Conservation (phyloP, 2,329 filamentous ascomycete genomes). For the Pseudogymnoascus sp. region DNA sequence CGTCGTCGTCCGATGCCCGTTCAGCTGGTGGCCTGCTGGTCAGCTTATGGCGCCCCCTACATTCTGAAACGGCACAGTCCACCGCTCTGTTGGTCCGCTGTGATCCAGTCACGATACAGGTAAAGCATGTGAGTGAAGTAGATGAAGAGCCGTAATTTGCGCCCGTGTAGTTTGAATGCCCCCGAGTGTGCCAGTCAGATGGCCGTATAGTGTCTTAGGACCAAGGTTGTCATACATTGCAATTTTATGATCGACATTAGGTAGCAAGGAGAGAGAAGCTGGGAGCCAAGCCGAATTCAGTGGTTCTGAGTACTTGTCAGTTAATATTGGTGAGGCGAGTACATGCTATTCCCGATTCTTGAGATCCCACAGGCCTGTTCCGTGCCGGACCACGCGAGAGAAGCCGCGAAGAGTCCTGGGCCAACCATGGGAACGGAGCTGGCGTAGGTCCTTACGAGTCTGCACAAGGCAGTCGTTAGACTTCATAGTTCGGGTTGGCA, state of each 20-base stretch:
- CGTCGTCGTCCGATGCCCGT: background rate
- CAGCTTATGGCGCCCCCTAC: constrained; percentile 4
- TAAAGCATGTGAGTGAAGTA: constrained; percentile 4
- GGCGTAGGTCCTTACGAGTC: constrained; percentile 13
- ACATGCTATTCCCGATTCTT: background rate
- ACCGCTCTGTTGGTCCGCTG: background rate
- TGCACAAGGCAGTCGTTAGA: constrained; percentile 12
- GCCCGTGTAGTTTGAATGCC: background rate
- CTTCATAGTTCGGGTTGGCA: constrained; percentile 19
- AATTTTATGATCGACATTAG: constrained; percentile 10
- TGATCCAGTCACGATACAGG: constrained; percentile 9
- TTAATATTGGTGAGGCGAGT: background rate
- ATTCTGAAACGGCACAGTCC: background rate
- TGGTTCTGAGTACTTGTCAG: constrained; percentile 5
- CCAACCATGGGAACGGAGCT: constrained; percentile 2
- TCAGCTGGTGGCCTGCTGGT: constrained; percentile 5
- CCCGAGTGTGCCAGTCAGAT: constrained; percentile 6
- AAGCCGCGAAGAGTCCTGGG: constrained; percentile 2
- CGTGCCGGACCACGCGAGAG: constrained; percentile 8
- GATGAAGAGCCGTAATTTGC: constrained; percentile 5
- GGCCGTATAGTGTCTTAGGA: constrained; percentile 8
- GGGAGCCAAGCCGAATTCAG: background rate
- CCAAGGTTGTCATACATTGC: constrained; percentile 8
- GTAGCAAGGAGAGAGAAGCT: background rate
- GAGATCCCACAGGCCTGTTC: background rate